Conservation (phyloP, 2,329 filamentous ascomycete genomes). For the Penicillium expansum region DNA sequence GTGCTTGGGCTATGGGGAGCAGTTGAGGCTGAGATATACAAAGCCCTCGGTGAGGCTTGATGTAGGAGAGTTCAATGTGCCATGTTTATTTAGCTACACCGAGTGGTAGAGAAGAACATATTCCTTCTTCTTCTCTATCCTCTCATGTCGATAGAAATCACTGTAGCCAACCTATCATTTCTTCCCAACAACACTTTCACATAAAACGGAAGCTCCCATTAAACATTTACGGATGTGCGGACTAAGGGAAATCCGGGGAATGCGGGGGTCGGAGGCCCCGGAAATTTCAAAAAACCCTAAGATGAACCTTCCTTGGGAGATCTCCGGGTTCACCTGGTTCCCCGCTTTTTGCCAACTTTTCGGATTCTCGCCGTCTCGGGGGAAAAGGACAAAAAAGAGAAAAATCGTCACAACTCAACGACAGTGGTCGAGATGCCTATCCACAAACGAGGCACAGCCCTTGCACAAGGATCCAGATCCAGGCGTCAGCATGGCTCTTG, state of each 20-base stretch:
- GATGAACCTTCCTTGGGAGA: neutral
- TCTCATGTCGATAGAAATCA: too few species aligned
- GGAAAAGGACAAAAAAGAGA: neutral
- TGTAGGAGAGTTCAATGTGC: neutral
- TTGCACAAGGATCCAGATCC: neutral
- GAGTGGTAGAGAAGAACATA: neutral
- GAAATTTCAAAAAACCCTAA: neutral
- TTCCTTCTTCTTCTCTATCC: neutral
- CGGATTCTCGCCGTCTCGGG: neutral
- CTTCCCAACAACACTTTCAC: too few species aligned
- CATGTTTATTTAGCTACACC: neutral
- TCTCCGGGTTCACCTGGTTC: neutral
- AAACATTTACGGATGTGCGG: too few species aligned
- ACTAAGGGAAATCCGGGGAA: neutral
- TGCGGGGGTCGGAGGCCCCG: neutral
- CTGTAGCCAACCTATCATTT: too few species aligned
- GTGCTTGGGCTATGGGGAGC: conserved; percentile 44
- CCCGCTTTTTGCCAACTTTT: neutral
- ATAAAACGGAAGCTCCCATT: too few species aligned
- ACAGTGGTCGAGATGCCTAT: neutral
- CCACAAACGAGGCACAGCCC: neutral
- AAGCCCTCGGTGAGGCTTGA: neutral
- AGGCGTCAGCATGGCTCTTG: neutral
- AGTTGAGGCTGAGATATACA: conserved; percentile 12
- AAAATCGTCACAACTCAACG: too few species aligned